phyloP scores from a whole-genome alignment of 2,329 filamentous ascomycete genomes.

The Ambrosiella cleistominuta region DNA sequence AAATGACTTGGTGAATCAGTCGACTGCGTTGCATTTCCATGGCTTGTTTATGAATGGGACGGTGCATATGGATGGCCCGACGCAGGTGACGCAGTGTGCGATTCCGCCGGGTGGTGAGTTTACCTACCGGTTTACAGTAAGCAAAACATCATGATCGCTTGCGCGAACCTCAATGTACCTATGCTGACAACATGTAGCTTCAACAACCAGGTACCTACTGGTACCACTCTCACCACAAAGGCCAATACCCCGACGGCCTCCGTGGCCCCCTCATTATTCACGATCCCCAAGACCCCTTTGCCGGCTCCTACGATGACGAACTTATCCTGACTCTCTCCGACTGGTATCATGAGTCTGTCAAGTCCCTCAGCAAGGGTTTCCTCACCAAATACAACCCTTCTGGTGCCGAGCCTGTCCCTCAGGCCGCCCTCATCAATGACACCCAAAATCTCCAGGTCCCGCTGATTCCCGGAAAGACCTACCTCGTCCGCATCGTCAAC shows the following conservation, averaged over 20 bases:
- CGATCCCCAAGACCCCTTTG: slow-evolving; percentile 42
- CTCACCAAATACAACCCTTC: slow-evolving; percentile 37
- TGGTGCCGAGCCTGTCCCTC: slow-evolving; percentile 47
- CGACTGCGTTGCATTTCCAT: slow-evolving; percentile 51
- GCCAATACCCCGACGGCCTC: slow-evolving; percentile 54
- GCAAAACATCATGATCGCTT: slow-evolving; percentile 2
- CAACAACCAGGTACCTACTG: slow-evolving; percentile 59
- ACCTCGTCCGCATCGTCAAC: slow-evolving; percentile 55
- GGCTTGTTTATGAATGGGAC: slow-evolving; percentile 53
- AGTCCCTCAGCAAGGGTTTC: slow-evolving; percentile 28
- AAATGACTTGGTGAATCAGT: slow-evolving; percentile 44
- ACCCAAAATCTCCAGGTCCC: slow-evolving; percentile 39
- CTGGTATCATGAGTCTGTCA: slow-evolving; percentile 49
- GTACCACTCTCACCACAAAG: slow-evolving; percentile 55
- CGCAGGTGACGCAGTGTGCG: slow-evolving; percentile 47
- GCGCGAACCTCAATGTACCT: background rate
- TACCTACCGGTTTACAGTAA: slow-evolving; percentile 51
- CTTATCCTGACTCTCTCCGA: slow-evolving; percentile 48
- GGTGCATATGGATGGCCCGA: slow-evolving; percentile 53
- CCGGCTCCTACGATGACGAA: slow-evolving; percentile 42
- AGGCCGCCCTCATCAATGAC: slow-evolving; percentile 56
- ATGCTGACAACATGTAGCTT: background rate
- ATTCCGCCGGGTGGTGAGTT: slow-evolving; percentile 48
- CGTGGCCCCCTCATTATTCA: slow-evolving; percentile 47
- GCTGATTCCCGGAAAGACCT: slow-evolving; percentile 51